These are phyloP conservation scores for Avicennia marina DNA, from an alignment of 257 asterid genomes.

Conservation along the genomic window DNA sequence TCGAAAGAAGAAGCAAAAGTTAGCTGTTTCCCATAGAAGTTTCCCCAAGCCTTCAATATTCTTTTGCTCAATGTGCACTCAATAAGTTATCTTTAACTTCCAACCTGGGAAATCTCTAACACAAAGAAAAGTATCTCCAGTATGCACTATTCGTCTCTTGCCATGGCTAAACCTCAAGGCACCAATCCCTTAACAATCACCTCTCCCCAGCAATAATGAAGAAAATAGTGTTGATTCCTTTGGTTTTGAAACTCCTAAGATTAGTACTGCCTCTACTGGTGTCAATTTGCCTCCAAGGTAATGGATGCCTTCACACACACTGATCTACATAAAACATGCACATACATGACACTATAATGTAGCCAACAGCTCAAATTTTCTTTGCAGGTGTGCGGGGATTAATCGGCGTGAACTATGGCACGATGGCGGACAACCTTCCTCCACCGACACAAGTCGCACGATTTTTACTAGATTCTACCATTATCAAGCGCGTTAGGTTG, in stretches of 20 bases:
- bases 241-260: background rate
- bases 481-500: conserved; percentile 49
- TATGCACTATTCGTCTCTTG: conserved; percentile 14
- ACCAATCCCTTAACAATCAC: conserved; percentile 10
- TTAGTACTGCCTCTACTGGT: conserved; percentile 22
- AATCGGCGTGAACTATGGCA: conserved; percentile 38
- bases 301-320: background rate
- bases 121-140: conserved; percentile 49
- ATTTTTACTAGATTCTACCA: conserved; percentile 45
- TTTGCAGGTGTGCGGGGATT: conserved; percentile 43
- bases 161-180: conserved; percentile 7
- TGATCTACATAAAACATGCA: background rate
- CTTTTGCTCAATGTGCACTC: conserved; percentile 39
- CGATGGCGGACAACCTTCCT: conserved; percentile 45
- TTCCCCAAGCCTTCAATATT: too few relatives aligned
- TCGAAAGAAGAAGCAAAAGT: too few relatives aligned
- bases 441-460: conserved; percentile 53
- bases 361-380: background rate
- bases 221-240: background rate
- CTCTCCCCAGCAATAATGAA: conserved; percentile 21
- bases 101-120: conserved; percentile 11
- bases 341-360: background rate
- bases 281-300: conserved; percentile 34
- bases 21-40: background rate
- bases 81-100: conserved; percentile 19